These are phyloP conservation scores for Podospora pseudocomata DNA, from an alignment of 495 filamentous ascomycete species.

Conservation along the genomic window DNA sequence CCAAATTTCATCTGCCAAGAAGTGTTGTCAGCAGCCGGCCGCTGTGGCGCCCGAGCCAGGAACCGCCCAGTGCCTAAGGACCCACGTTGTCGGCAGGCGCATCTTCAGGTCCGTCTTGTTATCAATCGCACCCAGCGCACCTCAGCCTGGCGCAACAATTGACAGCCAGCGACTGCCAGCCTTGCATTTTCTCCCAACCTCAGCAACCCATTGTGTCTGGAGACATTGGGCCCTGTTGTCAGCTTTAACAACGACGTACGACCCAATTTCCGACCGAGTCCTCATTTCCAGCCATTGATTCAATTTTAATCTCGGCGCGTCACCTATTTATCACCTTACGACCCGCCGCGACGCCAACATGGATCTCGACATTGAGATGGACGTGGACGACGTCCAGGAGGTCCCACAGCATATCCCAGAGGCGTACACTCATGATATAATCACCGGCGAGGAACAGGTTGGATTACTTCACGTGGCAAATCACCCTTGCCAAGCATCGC, in stretches of 20 bases:
- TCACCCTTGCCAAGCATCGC: conserved; percentile 10
- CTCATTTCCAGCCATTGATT: not conserved
- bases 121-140: not conserved
- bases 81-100: not conserved
- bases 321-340: not conserved
- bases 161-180: not conserved
- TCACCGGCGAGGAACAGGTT: conserved; percentile 38
- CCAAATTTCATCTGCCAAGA: not conserved
- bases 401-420: conserved; percentile 39
- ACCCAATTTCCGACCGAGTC: not conserved
- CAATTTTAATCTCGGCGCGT: not conserved
- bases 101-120: not conserved
- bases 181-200: not conserved
- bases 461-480: conserved; percentile 6
- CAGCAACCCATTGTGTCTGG: not conserved
- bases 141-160: not conserved
- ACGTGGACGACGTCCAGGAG: conserved; percentile 50
- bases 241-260: not conserved
- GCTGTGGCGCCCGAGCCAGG: not conserved
- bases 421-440: conserved; percentile 44
- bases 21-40: not conserved
- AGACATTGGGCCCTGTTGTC: not conserved
- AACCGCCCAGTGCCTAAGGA: not conserved
- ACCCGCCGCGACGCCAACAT: conserved; percentile 36
- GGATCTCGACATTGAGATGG: conserved; percentile 77